A percentile compares a stretch with the other conserved stretches of the same genome.
These are phyloP conservation scores for Tetrapisispora nanseiensis DNA, from an alignment of 805 yeast species.

Conservation along the genomic window DNA sequence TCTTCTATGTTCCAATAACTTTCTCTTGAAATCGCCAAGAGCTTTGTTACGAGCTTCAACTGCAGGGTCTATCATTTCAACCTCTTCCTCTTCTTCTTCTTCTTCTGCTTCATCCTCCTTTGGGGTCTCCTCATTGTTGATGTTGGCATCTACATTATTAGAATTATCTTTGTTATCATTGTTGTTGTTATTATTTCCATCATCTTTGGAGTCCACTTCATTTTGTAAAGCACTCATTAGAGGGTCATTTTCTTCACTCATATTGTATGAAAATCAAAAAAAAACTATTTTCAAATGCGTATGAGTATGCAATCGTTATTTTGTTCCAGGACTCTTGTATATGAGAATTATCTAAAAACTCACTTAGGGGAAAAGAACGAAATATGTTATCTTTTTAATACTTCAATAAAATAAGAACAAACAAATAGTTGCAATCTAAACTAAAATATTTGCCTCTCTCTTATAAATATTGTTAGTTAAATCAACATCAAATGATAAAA, in stretches of 20 bases:
- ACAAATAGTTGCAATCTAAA: too few species aligned
- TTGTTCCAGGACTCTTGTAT: too few species aligned
- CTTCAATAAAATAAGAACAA: too few species aligned
- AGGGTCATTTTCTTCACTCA: slow-evolving; percentile 68
- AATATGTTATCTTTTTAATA: too few species aligned
- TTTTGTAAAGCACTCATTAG: slow-evolving; percentile 51
- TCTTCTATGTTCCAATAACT: slow-evolving; percentile 83
- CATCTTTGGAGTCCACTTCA: slow-evolving; percentile 1
- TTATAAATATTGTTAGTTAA: too few species aligned
- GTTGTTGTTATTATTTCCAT: slow-evolving; percentile 5
- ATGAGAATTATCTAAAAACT: too few species aligned
- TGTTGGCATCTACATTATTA: not conserved
- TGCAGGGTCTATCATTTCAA: slow-evolving; percentile 48
- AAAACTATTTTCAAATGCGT: too few species aligned
- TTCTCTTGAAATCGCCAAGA: slow-evolving; percentile 66
- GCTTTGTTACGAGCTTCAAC: slow-evolving; percentile 54
- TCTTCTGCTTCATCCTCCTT: slow-evolving; percentile 22
- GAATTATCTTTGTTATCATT: slow-evolving; percentile 6
- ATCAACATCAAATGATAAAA: too few species aligned
- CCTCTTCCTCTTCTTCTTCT: slow-evolving; percentile 20
- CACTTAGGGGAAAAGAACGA: too few species aligned
- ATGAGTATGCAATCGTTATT: too few species aligned
- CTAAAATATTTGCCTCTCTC: too few species aligned
- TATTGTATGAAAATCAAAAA: slow-evolving; percentile 17
- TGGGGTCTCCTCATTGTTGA: too few species aligned